Conservation (phyloP, 345 rosid species). For the Aquilaria sinensis region DNA sequence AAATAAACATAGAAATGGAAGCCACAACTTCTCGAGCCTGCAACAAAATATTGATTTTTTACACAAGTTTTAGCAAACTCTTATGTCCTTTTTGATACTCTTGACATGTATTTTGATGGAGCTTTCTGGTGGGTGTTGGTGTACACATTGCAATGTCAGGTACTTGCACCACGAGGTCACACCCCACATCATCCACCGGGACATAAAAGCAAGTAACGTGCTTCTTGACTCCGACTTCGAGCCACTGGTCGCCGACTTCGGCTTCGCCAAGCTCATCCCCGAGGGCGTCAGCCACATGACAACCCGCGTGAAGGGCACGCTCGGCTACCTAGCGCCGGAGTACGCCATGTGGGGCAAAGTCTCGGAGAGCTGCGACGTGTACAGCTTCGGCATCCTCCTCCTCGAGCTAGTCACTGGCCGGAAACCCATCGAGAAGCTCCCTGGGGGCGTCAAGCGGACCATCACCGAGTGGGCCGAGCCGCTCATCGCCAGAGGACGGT, state of each 20-base stretch:
- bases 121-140: too few relatives aligned
- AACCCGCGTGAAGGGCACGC: conserved; percentile 63
- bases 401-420: conserved; percentile 67
- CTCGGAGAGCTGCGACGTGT: conserved; percentile 79
- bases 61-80: too few relatives aligned
- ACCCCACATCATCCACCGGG: conserved; percentile 57
- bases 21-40: too few relatives aligned
- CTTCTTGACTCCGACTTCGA: conserved; percentile 69
- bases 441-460: conserved; percentile 56
- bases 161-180: conserved; percentile 69
- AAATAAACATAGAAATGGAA: too few relatives aligned
- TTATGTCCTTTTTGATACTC: too few relatives aligned
- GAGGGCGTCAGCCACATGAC: conserved; percentile 76
- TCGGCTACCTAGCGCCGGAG: conserved; percentile 84
- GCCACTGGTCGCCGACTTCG: conserved; percentile 85
- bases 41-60: too few relatives aligned
- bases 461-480: conserved; percentile 87
- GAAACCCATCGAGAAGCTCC: conserved; percentile 69
- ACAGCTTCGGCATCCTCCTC: conserved; percentile 77
- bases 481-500: conserved; percentile 37
- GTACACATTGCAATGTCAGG: conserved; percentile 14
- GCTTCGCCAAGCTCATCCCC: conserved; percentile 78
- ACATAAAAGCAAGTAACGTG: conserved; percentile 56
- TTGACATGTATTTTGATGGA: too few relatives aligned
- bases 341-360: conserved; percentile 84